Percentiles rank a stretch among this genome's conserved stretches.
These are phyloP conservation scores for Podosphaera aphanis DNA, from an alignment of 2,329 filamentous ascomycete species.

Conservation along the genomic window DNA sequence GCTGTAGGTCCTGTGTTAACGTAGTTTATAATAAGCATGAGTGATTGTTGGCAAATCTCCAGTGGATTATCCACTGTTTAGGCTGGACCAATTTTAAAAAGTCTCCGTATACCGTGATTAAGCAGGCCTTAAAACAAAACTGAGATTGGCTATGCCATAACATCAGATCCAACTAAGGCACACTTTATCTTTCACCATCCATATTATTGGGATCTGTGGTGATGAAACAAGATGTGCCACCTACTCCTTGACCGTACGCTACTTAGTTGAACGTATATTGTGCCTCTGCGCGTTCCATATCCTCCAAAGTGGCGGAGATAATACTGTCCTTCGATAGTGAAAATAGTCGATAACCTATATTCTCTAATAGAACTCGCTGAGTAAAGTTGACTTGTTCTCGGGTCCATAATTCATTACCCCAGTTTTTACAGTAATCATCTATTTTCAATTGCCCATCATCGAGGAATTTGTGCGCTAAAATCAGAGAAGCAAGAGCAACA, in stretches of 20 bases:
- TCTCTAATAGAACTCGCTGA: constrained; percentile 40
- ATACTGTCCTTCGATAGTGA: constrained; percentile 32
- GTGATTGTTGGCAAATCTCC: no score
- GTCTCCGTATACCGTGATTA: no score
- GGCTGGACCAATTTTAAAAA: no score
- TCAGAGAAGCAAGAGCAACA: constrained; percentile 36
- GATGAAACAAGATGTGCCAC: no score
- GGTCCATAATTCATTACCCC: constrained; percentile 33
- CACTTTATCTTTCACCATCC: no score
- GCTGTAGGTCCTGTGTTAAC: no score
- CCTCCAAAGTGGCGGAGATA: constrained; percentile 33
- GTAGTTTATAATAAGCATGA: no score
- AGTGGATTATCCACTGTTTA: no score
- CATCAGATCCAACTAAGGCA: no score
- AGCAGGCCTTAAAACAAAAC: no score
- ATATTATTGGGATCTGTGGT: no score
- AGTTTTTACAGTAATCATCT: constrained; percentile 27
- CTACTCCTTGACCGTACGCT: not conserved
- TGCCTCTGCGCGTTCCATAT: constrained; percentile 35
- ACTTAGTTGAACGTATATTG: not conserved
- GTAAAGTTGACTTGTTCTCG: constrained; percentile 38
- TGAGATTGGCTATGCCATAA: no score
- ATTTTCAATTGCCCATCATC: constrained; percentile 33
- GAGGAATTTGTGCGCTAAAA: constrained; percentile 42
- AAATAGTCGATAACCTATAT: constrained; percentile 37